A percentile compares a stretch with the other conserved stretches of the same genome.
phyloP scores from a whole-genome alignment of 352 stramenopile species.

The Saprolegnia diclina region DNA sequence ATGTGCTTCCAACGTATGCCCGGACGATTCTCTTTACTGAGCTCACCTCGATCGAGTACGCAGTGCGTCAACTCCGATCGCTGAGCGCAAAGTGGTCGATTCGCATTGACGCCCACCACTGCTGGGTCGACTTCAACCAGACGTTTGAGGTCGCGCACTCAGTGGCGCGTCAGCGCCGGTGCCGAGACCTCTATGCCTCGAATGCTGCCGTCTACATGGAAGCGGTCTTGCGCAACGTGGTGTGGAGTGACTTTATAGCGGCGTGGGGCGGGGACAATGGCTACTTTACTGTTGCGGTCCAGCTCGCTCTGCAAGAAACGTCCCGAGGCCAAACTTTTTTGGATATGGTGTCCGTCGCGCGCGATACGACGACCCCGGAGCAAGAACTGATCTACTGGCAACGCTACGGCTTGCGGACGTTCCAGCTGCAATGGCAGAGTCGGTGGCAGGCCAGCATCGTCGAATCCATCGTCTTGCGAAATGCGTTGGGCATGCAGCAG shows the following conservation, averaged over 20 bases:
- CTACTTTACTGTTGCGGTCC: not conserved
- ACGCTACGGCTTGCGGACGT: not conserved
- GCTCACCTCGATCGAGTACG: not conserved
- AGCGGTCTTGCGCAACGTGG: conserved; percentile 15
- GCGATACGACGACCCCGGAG: not conserved
- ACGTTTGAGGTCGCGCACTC: conserved; percentile 22
- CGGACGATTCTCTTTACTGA: not conserved
- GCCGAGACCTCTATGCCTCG: not conserved
- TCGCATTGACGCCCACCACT: not conserved
- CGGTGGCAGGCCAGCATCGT: not conserved
- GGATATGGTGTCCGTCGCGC: not conserved
- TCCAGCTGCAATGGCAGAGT: conserved; percentile 5
- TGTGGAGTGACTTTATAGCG: not conserved
- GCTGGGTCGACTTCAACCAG: conserved; percentile 22
- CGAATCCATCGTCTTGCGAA: not conserved
- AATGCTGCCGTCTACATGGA: conserved; percentile 25
- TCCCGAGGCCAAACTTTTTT: not conserved
- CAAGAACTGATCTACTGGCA: conserved; percentile 5
- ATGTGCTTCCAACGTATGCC: not conserved
- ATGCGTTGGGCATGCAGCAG: not conserved
- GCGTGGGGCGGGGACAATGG: not conserved
- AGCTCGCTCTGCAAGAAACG: not conserved
- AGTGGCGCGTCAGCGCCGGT: not conserved
- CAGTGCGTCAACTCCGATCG: not conserved
- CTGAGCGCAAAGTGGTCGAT: not conserved